Evolutionary conservation across 352 stramenopile genomes (phyloP), one percentile per base, ranked within the genome.

Genomic region (Plasmopara viticola): DNA sequence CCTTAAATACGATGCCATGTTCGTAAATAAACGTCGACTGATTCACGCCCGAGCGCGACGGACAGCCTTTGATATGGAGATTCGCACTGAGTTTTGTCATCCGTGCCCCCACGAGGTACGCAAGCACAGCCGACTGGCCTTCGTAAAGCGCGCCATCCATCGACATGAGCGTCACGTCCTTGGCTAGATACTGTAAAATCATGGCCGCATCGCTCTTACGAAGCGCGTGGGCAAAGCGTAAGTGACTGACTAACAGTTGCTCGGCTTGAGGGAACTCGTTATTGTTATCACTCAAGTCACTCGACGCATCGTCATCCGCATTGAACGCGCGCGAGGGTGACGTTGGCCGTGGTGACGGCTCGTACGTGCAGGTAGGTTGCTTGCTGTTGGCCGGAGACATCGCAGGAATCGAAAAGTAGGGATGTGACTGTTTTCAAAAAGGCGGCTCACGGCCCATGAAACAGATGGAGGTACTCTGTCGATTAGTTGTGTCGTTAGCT

Each of bases 11-110:
- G 9, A 87, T 56, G 8, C 81, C 81, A 53, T 86, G 71, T 44
- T 91, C 77, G 60, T 87, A 89, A 12, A 88, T 63, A 41, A 88
- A 87, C 37, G 66, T 72, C n/a, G 78, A 79, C 58, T 89, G 78
- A 45, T 52, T 69, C n/a, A 58, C 13, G 2, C 69, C 68, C 7
- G 72, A 71, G 48, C 70, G 66, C 30, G 67, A 63, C n/a, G 75
- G 71, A 10, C 64, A 70, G 45, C 73, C 78, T 48, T 87, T 87
- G 46, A 87, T 57, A 61, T 75, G 74, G 51, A 88, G 48, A 35
- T 84, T 77, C 25, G 64, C 55, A 61, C 78, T 88, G 42, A 87
- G 53, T 44, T 91, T 87, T 37, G 66, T 71, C 72, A 89, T 87
- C 46, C 73, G 70, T 42, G 66, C 51, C 0, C 78, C 81, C 12